Evolutionary conservation across 768 basidiomycete genomes (phyloP), one percentile per base, ranked within the genome.

Genomic region (Tulasnella calospora): DNA sequence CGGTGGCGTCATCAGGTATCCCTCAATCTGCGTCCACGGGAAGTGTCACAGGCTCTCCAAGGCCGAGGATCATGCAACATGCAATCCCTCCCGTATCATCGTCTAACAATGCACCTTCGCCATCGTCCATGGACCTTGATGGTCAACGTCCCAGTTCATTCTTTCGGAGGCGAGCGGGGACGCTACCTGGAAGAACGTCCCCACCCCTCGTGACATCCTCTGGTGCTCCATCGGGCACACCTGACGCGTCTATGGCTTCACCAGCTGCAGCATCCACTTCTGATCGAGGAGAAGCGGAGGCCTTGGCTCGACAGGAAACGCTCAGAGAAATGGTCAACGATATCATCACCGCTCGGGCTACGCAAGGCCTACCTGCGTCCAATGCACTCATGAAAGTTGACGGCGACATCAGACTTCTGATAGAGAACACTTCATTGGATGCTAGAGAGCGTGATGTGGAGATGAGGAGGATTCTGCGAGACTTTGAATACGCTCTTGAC

Each of bases 141-240:
- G 71, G 71, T 72, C 71, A 46, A n/a, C 71, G 38, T 35, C 33
- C 33, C 1, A 40, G 36, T 13, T 72, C 71, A 38, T 40, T 72
- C 38, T 72, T 72, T 30, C 71, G 71, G 36, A 40, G 38, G 27
- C 30, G 71, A 72, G 71, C 71, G 41, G 71, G 71, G n/a, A 72
- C 71, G 7, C 36, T 72, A 23, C 71, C 71, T 36, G 71, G 71
- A 19, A 30, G 21, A 40, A 72, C 71, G 0, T 72, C 71, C n/a
- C 71, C 71, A 40, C 71, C 71, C 13, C 19, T 23, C 36, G 38
- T 7, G 19, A 46, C n/a, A 1, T 13, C 19, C n/a, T 35, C 36
- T 17, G 30, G 6, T 27, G 30, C 71, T 46, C 38, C 36, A 41
- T 46, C 36, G 21, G 27, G 3, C n/a, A n/a, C 44, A 12, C 36